Evolutionary conservation across 306 rosid genomes (phyloP), one percentile per base, ranked within the genome.

Genomic region (Rosa chinensis): DNA sequence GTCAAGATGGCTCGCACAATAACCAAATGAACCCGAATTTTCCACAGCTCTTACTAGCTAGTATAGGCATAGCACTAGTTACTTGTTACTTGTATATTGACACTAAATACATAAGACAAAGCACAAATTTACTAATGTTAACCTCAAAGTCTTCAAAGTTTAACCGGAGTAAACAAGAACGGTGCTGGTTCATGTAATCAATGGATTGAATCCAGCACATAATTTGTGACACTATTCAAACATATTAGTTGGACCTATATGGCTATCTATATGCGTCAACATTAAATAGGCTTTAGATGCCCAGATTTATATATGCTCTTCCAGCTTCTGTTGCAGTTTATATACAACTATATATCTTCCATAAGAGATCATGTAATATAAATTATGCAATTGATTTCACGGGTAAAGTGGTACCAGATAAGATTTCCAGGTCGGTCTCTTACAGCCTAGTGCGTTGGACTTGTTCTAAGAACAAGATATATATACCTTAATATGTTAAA

Each of bases 131-230:
- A 11, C 39, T 21, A 44, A 44, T 20, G 2, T 8, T 23, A 10
- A 70, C 39, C 74, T 42, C 55, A 45, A 45, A 23, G 32, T 2
- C n/a, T 70, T 12, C n/a, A 45, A 45, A 47, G 10, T 7, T n/a
- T 68, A 4, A 68, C 35, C 21, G 59, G 59, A 71, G 75, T 17
- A 13, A 17, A 72, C 76, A 72, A 50, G 76, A 32, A 72, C 13
- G 18, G 39, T 23, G 10, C 32, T 25, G 42, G 59, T 48, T 25
- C n/a, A 44, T 21, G 61, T 6, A 28, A 25, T 48, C 61, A 48
- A 71, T 48, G 5, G 23, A 16, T 5, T 48, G 75, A 48, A 48
- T 47, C 45, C 23, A 50, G 58, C 58, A 10, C 47, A 32, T 49
- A 49, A 28, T 23, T 25, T 49, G 3, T 28, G 8, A 23, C 56